Percentiles rank a stretch among this genome's conserved stretches.
Evolutionary conservation across 2,329 filamentous ascomycete genomes (phyloP).

Genomic region (Exophiala dermatitidis): DNA sequence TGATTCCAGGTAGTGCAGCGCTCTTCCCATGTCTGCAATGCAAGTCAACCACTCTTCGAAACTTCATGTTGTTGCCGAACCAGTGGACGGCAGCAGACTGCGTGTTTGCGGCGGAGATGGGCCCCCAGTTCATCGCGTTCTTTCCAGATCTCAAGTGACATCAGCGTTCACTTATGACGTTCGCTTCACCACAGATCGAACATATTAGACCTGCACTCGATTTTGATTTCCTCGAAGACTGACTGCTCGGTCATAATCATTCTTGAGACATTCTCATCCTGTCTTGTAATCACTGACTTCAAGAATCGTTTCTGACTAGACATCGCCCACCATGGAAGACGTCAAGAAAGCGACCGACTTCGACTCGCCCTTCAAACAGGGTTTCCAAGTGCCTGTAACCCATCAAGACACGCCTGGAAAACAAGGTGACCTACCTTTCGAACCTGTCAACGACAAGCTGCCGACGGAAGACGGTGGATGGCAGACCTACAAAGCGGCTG

Average conservation of each 20-base stretch:
- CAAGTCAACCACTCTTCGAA: no score
- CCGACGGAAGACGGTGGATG: constrained; percentile 62
- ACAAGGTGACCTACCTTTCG: constrained; percentile 49
- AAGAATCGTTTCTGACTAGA: constrained; percentile 21
- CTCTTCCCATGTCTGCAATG: no score
- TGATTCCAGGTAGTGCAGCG: no score
- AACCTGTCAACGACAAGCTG: constrained; percentile 57
- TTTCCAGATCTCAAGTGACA: background rate
- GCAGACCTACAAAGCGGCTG: constrained; percentile 65
- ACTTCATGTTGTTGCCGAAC: no score
- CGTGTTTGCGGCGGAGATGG: background rate
- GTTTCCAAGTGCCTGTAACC: constrained; percentile 41
- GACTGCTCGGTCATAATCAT: background rate
- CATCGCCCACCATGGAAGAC: background rate
- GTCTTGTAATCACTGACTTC: constrained; percentile 1
- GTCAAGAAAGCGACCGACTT: constrained; percentile 6
- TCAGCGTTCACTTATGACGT: constrained; percentile 3
- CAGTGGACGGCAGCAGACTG: no score
- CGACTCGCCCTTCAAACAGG: constrained; percentile 7
- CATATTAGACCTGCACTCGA: background rate
- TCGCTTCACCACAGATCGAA: background rate
- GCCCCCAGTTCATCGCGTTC: background rate
- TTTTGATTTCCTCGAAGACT: background rate
- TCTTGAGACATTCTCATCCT: background rate
- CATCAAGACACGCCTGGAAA: constrained; percentile 49